Conservation (phyloP, 1,284 basidiomycete species). For the Cryptococcus sp. region DNA sequence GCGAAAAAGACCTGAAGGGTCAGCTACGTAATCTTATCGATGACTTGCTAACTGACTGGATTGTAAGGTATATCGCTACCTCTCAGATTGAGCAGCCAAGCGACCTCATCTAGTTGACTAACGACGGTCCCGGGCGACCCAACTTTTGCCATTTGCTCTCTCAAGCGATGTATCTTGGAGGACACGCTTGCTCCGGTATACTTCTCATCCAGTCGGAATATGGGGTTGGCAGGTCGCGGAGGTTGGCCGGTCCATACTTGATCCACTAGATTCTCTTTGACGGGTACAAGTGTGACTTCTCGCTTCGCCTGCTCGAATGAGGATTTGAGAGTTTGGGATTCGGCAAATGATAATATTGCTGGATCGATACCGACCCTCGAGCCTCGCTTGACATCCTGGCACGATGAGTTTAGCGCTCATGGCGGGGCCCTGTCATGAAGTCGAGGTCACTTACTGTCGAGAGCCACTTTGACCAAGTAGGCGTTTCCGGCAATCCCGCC, state of each 20-base stretch:
- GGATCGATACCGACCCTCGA: constrained; percentile 78
- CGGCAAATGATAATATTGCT: constrained; percentile 60
- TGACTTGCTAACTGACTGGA: constrained; percentile 54
- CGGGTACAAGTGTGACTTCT: constrained; percentile 55
- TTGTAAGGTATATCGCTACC: constrained; percentile 91
- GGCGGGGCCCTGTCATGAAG: too few species aligned
- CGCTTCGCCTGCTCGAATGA: constrained; percentile 5
- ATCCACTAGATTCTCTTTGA: constrained; percentile 74
- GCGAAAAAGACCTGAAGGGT: constrained; percentile 75
- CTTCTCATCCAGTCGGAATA: constrained; percentile 67
- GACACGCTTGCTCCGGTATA: constrained; percentile 59
- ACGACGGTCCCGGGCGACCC: constrained; percentile 67
- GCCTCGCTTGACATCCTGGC: constrained; percentile 60
- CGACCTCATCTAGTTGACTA: constrained; percentile 80
- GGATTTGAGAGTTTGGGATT: constrained; percentile 48
- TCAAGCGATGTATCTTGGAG: constrained; percentile 64
- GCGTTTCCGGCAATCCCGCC: constrained; percentile 77
- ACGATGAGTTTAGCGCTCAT: constrained; percentile 5
- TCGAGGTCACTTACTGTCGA: constrained; percentile 57
- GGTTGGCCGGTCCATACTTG: constrained; percentile 69
- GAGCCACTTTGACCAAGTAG: constrained; percentile 84
- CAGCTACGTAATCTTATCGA: not conserved
- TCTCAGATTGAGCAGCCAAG: constrained; percentile 92
- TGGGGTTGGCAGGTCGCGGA: constrained; percentile 61
- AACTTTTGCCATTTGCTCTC: constrained; percentile 62